Conservation (phyloP, 202 grass and related monocot species). For the Hordeum pubiflorum region DNA sequence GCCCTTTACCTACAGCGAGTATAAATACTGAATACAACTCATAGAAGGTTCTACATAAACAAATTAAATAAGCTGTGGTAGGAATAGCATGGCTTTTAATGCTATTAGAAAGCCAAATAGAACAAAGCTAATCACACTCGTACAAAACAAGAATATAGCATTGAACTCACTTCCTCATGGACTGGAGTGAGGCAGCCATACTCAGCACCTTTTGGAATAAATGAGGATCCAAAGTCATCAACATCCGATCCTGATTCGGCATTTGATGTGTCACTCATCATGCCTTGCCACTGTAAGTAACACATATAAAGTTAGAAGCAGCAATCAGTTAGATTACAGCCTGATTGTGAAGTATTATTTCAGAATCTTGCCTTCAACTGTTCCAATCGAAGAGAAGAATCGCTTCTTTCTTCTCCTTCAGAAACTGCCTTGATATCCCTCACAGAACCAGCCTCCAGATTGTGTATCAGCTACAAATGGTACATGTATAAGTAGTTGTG, state of each 20-base stretch:
- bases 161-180: constrained; percentile 53
- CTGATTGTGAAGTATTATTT: not conserved
- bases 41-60: not conserved
- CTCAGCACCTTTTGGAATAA: constrained; percentile 26
- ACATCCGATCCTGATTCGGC: constrained; percentile 61
- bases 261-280: constrained; percentile 41
- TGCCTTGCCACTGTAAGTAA: constrained; percentile 41
- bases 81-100: not conserved
- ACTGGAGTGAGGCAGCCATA: constrained; percentile 50
- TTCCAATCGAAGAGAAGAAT: constrained; percentile 24
- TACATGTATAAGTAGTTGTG: constrained; percentile 7
- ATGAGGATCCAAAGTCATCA: constrained; percentile 58
- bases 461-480: constrained; percentile 58
- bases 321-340: not conserved
- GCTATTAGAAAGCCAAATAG: not conserved
- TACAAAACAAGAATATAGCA: not conserved
- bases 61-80: not conserved
- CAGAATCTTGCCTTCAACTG: constrained; percentile 49
- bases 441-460: constrained; percentile 45
- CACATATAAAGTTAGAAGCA: not conserved
- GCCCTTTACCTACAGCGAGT: constrained; percentile 29
- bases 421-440: constrained; percentile 53
- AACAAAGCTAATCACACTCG: not conserved
- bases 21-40: constrained; percentile 18
- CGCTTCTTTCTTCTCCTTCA: constrained; percentile 53